Evolutionary conservation across 495 filamentous ascomycete species (phyloP), one percentile per base, ranked within the genome.

Genomic region (Annulohypoxylon maeteangense): DNA sequence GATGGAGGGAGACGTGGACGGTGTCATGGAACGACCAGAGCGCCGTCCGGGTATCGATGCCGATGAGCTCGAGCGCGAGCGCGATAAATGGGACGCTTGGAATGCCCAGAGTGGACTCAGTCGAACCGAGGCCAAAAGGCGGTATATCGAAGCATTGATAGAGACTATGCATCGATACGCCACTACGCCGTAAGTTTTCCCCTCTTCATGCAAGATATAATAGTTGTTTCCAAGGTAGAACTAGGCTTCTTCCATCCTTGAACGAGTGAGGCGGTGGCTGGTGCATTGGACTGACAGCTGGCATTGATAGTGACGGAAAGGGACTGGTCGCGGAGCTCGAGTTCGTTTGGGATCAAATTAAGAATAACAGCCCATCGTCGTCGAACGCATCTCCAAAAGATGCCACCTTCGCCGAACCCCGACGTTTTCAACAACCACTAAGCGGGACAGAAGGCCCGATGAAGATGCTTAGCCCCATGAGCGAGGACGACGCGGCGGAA

Each of bases 321-420:
- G 93, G 94, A 78, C 84, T 99, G 7, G 93, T 98, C 36, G 82
- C 89, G n/a, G 96, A 99, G 78, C 87, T 99, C 16, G 95, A 98
- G 80, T 99, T 98, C 75, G 94, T 99, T 48, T 99, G 95, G 95
- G 93, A 97, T 70, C 96, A 98, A 77, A 92, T 98, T 62, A 95
- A 95, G 80, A 91, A 87, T 59, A 97, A 97, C 73, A 86, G 86
- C 23, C 82, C 88, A 0, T 90, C 90, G 11, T 88, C 88, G 1
- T 84, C 87, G 1, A 80, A 79, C 7, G 86, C 82, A 6, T 86
- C 87, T 0, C 87, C 88, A 5, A 80, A 82, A 61, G 80, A 65
- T 32, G 54, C 63, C 32, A 59, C 68, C 22, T 75, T 66, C 74
- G 80, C 76, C 76, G 83, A 75, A 50, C 78, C 72, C 4, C 74